phyloP scores from a whole-genome alignment of 2,329 filamentous ascomycete species.

The Trichophyton rubrum region DNA sequence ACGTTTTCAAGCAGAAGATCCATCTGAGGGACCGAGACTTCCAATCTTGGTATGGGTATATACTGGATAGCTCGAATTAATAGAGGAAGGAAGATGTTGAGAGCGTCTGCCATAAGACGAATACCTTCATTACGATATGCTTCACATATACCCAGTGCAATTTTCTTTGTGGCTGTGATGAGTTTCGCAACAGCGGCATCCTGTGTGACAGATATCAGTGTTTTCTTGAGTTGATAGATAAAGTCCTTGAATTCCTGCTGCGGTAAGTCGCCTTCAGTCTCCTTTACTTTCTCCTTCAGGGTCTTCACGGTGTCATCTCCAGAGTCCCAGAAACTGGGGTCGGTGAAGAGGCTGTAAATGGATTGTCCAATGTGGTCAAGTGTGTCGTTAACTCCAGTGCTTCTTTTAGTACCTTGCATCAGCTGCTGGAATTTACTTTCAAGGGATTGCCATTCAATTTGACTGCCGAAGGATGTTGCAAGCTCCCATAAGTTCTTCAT shows the following conservation, averaged over 20 bases:
- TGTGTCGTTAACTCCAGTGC: conserved; percentile 65
- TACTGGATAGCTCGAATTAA: conserved; percentile 69
- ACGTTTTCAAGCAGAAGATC: conserved; percentile 84
- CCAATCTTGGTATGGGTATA: conserved; percentile 79
- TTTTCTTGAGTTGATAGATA: conserved; percentile 54
- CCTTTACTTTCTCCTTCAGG: conserved; percentile 43
- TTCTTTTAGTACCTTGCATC: conserved; percentile 55
- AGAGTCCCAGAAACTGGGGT: conserved; percentile 74
- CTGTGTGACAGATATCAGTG: conserved; percentile 54
- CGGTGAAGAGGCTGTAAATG: conserved; percentile 67
- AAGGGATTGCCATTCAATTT: conserved; percentile 61
- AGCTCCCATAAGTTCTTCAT: conserved; percentile 71
- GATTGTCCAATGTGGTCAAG: conserved; percentile 61
- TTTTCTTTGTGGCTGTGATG: conserved; percentile 50
- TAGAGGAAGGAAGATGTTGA: conserved; percentile 70
- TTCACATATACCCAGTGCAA: conserved; percentile 59
- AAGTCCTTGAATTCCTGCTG: conserved; percentile 61
- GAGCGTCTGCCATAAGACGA: conserved; percentile 60
- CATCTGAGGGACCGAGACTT: conserved; percentile 68
- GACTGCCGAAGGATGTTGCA: conserved; percentile 65
- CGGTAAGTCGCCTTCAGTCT: conserved; percentile 51
- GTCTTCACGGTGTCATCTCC: conserved; percentile 53
- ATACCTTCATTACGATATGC: conserved; percentile 51
- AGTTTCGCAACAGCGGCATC: conserved; percentile 64
- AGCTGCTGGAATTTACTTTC: conserved; percentile 57